phyloP scores from a whole-genome alignment of 495 filamentous ascomycete species.

The Aspergillus panamensis region DNA sequence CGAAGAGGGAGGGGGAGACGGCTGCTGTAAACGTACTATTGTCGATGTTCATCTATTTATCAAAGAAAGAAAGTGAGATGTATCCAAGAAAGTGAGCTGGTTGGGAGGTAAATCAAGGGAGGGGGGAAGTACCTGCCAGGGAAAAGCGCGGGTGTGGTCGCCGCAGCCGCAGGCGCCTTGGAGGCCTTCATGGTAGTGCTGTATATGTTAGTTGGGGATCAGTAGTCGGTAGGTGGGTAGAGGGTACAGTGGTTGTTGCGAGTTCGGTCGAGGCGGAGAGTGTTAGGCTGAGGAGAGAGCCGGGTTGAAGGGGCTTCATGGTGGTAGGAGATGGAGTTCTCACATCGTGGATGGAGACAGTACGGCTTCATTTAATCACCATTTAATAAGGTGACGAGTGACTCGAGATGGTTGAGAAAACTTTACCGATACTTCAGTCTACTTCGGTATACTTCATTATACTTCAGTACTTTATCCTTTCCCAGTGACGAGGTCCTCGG shows the following conservation, averaged over 20 bases:
- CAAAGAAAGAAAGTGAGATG: not conserved
- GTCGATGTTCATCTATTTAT: not conserved
- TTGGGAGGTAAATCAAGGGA: not conserved
- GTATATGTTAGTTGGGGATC: not conserved
- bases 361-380: too few species aligned
- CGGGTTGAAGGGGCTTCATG: not conserved
- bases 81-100: not conserved
- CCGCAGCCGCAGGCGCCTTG: constrained; percentile 15
- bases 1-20: constrained; percentile 10
- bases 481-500: too few species aligned
- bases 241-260: constrained; percentile 7
- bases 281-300: not conserved
- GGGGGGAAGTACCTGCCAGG: constrained; percentile 2
- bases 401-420: too few species aligned
- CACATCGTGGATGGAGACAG: too few species aligned
- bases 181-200: constrained; percentile 17
- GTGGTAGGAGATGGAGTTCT: not conserved
- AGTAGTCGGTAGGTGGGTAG: not conserved
- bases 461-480: too few species aligned
- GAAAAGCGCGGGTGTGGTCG: not conserved
- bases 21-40: constrained; percentile 7
- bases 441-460: too few species aligned
- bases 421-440: too few species aligned
- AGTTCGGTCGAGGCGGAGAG: not conserved
- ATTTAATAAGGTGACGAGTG: too few species aligned